Base-by-base conservation (phyloP, 106 monocot species). In the Posidonia australis region DNA sequence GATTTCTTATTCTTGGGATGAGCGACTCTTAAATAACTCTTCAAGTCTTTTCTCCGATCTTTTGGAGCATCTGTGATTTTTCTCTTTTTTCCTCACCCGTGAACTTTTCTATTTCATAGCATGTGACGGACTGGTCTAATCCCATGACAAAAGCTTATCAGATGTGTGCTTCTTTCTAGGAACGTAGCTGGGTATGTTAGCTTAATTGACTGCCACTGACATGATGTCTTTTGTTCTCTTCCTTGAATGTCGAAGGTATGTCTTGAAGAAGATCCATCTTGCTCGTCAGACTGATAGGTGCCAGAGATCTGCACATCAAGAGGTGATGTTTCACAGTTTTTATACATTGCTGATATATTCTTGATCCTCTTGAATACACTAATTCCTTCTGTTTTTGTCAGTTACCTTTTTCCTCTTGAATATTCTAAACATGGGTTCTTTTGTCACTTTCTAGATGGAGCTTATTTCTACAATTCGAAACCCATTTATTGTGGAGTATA, bases 181-280 rank as follows among this genome's bases (percentile, higher is more conserved):
- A 36, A 36, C 36, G 36, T 7, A 36, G 36, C 36, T 7, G 36
- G 36, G 36, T 57, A 10, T 53, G 29, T 68, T 54, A 13, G 16
- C 21, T 29, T 31, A 0, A 53, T 53, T 53, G 5, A 13, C 10
- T 32, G 5, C 27, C 0, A 23, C 6, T 30, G 46, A 22, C 7
- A 36, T 36, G 36, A 36, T 36, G 7, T 36, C 36, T 48, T 48
- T 48, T 48, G 2, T 48, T 48, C 2, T 48, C 48, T 48, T 48
- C 11, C 48, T 14, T 44, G 56, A n/a, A 1, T 54, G 24, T 72
- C 71, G 42, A 42, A 93, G 93, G 81, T 93, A 93, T 76, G 93
- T 93, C 13, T 65, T 93, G 72, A 93, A 93, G 69, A 93, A 89
- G 77, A 93, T 93, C 54, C 78, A 89, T 11, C 85, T 93, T 42